A percentile compares a stretch with the other conserved stretches of the same genome.
These are phyloP conservation scores for Prunus armeniaca DNA, from an alignment of 306 rosid species.

Conservation along the genomic window DNA sequence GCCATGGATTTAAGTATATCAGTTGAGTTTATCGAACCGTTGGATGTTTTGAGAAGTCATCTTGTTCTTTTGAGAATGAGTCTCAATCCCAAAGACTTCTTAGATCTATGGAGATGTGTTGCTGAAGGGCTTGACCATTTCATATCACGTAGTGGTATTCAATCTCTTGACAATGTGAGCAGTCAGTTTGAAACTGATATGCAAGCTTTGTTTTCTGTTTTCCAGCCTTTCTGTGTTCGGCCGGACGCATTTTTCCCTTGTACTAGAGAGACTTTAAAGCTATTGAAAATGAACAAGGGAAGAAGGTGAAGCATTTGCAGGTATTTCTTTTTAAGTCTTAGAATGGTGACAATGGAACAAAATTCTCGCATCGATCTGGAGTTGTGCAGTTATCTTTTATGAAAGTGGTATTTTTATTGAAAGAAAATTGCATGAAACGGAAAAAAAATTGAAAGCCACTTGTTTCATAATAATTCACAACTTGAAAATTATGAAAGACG, in stretches of 20 bases:
- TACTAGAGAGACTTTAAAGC: conserved; percentile 48
- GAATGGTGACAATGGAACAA: conserved; percentile 30
- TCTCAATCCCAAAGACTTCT: conserved; percentile 61
- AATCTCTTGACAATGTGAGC: conserved; percentile 30
- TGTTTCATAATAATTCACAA: too few species aligned
- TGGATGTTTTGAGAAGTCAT: conserved; percentile 45
- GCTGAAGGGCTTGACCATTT: conserved; percentile 75
- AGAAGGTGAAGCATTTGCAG: conserved; percentile 46
- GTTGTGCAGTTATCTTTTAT: background rate
- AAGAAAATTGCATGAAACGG: background rate
- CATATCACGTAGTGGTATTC: conserved; percentile 43
- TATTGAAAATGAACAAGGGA: conserved; percentile 37
- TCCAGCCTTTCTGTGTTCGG: conserved; percentile 64
- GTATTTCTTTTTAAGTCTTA: conserved; percentile 2
- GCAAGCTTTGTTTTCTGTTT: conserved; percentile 52
- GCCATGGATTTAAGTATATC: conserved; percentile 41
- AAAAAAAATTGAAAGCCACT: background rate
- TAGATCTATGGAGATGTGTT: conserved; percentile 70
- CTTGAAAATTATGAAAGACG: too few species aligned
- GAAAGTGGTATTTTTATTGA: background rate
- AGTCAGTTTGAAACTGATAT: conserved; percentile 56
- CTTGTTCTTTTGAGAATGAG: conserved; percentile 38
- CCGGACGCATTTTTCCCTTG: conserved; percentile 72
- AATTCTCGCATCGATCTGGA: conserved; percentile 32
- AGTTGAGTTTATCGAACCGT: conserved; percentile 45